Conservation (phyloP, 1,284 basidiomycete genomes). For the Sphaerobolus stellatus region DNA sequence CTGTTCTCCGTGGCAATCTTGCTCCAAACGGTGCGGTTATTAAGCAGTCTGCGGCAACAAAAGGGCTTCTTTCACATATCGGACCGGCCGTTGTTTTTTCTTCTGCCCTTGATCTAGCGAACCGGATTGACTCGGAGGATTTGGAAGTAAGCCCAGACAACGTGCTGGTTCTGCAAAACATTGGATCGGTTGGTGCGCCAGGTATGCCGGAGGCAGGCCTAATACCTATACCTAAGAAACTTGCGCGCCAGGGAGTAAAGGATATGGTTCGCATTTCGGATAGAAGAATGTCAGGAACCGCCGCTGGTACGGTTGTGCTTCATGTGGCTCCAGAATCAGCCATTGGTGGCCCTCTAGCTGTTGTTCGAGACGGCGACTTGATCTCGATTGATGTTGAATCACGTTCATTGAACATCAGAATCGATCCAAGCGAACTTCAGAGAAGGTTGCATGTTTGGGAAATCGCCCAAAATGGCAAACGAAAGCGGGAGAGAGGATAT, state of each 20-base stretch:
- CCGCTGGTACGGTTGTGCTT: constrained; percentile 32
- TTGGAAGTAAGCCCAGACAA: constrained; percentile 25
- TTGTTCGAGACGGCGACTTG: constrained; percentile 31
- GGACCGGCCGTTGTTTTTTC: constrained; percentile 31
- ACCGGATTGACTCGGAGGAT: constrained; percentile 29
- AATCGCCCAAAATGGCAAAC: constrained; percentile 3
- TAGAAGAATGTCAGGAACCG: constrained; percentile 36
- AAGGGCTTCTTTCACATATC: constrained; percentile 20
- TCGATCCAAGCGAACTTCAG: constrained; percentile 25
- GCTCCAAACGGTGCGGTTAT: constrained; percentile 31
- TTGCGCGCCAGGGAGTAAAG: constrained; percentile 30
- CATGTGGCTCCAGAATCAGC: constrained; percentile 36
- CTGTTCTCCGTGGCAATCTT: constrained; percentile 33
- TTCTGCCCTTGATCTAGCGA: constrained; percentile 26
- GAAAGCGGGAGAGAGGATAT: constrained; percentile 26
- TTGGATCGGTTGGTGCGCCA: constrained; percentile 32
- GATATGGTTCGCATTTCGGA: constrained; percentile 36
- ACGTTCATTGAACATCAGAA: constrained; percentile 20
- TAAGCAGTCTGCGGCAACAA: constrained; percentile 31
- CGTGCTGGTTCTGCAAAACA: constrained; percentile 33
- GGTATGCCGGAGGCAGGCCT: constrained; percentile 39
- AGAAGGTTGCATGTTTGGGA: constrained; percentile 13
- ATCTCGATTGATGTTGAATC: constrained; percentile 30
- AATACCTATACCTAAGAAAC: constrained; percentile 34
- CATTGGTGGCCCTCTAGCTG: constrained; percentile 32